A percentile compares a stretch with the other conserved stretches of the same genome.
Conservation (phyloP, 805 yeast species). For the Yamadazyma takamatsuzukensis region DNA sequence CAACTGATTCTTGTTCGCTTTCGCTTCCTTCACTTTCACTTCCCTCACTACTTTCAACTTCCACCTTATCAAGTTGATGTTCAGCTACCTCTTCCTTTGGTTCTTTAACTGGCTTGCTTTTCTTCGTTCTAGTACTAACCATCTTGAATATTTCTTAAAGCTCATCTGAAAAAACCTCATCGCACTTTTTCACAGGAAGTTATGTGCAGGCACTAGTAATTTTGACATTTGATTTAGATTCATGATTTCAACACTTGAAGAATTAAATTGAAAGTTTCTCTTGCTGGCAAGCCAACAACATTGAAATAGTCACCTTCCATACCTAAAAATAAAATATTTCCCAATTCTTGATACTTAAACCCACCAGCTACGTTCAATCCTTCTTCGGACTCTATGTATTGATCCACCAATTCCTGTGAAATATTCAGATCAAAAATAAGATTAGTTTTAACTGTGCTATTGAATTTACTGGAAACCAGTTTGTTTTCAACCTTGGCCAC, state of each 20-base stretch:
- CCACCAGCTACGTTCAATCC: constrained; percentile 91
- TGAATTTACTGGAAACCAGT: too few relatives aligned
- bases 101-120: constrained; percentile 1
- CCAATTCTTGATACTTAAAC: constrained; percentile 73
- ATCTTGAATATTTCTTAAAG: constrained; percentile 4
- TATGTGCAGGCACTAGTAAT: neutral
- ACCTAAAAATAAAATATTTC: constrained; percentile 58
- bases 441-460: constrained; percentile 28
- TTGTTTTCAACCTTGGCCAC: constrained; percentile 17
- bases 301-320: constrained; percentile 82
- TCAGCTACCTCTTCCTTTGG: constrained; percentile 10
- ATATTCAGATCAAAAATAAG: constrained; percentile 44
- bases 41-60: constrained; percentile 40
- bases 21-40: constrained; percentile 12
- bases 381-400: constrained; percentile 68
- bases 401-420: constrained; percentile 52
- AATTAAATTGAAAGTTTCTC: constrained; percentile 48
- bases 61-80: constrained; percentile 16
- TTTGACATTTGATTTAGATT: neutral
- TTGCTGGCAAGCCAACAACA: constrained; percentile 83
- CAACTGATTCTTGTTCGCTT: constrained; percentile 6
- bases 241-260: neutral
- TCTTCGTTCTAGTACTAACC: constrained; percentile 3
- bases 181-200: constrained; percentile 1
- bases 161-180: constrained; percentile 9